These are phyloP conservation scores for Euclidium syriacum DNA, from an alignment of 345 rosid genomes.

Conservation along the genomic window DNA sequence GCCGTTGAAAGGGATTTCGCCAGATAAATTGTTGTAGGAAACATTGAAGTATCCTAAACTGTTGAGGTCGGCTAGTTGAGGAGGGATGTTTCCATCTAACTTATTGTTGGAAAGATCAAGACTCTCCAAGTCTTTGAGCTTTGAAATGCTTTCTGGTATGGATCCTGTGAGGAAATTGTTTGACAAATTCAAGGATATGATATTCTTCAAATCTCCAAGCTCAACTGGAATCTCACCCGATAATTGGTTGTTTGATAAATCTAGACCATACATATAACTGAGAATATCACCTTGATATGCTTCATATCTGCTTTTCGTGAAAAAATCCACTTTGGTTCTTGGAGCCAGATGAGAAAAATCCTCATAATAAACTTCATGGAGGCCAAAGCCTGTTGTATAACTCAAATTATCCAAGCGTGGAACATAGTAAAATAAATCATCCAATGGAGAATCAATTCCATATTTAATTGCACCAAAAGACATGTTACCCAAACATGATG, in stretches of 20 bases:
- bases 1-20: conserved; percentile 50
- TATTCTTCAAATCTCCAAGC: conserved; percentile 38
- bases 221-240: conserved; percentile 53
- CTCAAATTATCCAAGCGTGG: too few species aligned
- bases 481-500: conserved; percentile 13
- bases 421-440: too few species aligned
- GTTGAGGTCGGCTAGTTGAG: conserved; percentile 38
- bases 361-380: too few species aligned
- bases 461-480: conserved; percentile 2
- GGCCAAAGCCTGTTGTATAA: too few species aligned
- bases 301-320: conserved; percentile 15
- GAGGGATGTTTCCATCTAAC: conserved; percentile 54
- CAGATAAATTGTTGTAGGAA: conserved; percentile 55
- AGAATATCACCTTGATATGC: conserved; percentile 26
- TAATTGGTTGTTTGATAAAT: conserved; percentile 50
- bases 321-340: conserved; percentile 7
- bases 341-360: background rate
- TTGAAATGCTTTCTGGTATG: conserved; percentile 49
- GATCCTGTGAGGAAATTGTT: conserved; percentile 44
- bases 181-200: conserved; percentile 43
- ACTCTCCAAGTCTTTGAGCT: conserved; percentile 34
- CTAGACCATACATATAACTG: conserved; percentile 39
- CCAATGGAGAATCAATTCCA: too few species aligned
- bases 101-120: conserved; percentile 56
- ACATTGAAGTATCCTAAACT: conserved; percentile 50